These are phyloP conservation scores for Scheffersomyces amazonensis DNA, from an alignment of 805 yeast species.

Conservation along the genomic window DNA sequence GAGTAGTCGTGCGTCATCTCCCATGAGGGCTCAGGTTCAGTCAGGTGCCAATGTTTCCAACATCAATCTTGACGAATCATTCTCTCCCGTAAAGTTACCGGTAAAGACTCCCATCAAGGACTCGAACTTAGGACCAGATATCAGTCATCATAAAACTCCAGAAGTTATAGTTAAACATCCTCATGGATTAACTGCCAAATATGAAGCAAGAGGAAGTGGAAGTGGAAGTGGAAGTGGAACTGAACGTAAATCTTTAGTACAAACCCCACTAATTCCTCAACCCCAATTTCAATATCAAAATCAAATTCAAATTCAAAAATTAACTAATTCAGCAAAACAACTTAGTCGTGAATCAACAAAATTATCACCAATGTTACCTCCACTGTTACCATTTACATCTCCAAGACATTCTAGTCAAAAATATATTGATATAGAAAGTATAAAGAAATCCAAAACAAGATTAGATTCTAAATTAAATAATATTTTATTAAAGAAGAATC, in stretches of 20 bases:
- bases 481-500: background rate
- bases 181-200: slow-evolving; percentile 46
- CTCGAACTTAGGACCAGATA: background rate
- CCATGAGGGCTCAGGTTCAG: no score
- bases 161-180: slow-evolving; percentile 22
- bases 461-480: slow-evolving; percentile 13
- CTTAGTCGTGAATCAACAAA: background rate
- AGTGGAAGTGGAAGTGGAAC: slow-evolving; percentile 7
- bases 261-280: slow-evolving; percentile 9
- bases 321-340: background rate
- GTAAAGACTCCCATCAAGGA: slow-evolving; percentile 3
- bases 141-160: slow-evolving; percentile 5
- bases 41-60: background rate
- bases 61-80: slow-evolving; percentile 6
- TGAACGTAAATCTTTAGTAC: slow-evolving; percentile 5
- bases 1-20: no score
- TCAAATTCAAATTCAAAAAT: background rate
- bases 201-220: slow-evolving; percentile 14
- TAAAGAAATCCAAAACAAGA: slow-evolving; percentile 13
- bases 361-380: background rate
- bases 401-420: slow-evolving; percentile 9
- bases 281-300: background rate
- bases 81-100: slow-evolving; percentile 17
- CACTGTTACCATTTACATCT: slow-evolving; percentile 12
- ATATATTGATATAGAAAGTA: slow-evolving; percentile 11